Percentiles rank a stretch among this genome's conserved stretches.
Evolutionary conservation across 805 yeast genomes (phyloP).

Genomic region (Torulaspora quercuum): DNA sequence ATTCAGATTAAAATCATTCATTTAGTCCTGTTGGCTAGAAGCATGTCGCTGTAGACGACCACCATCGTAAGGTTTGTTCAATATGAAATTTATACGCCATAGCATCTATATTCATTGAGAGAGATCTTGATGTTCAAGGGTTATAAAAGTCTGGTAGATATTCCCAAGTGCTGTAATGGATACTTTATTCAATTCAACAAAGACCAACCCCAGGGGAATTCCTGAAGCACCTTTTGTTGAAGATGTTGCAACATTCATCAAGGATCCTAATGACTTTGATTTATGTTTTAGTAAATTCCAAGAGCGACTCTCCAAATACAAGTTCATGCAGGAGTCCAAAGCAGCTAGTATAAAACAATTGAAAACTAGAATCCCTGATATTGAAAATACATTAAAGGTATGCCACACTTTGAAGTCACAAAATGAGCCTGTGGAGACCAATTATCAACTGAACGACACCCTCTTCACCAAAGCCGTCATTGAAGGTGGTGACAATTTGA

Average conservation of each 20-base stretch:
- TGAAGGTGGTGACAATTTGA: conserved; percentile 47
- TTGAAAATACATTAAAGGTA: conserved; percentile 75
- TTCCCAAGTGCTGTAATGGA: conserved; percentile 26
- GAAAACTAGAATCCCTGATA: conserved; percentile 78
- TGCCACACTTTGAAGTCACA: conserved; percentile 56
- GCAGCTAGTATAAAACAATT: conserved; percentile 27
- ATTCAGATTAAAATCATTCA: too few species aligned
- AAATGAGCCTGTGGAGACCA: conserved; percentile 55
- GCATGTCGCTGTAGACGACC: too few species aligned
- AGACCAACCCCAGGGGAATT: conserved; percentile 86
- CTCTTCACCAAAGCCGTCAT: conserved; percentile 79
- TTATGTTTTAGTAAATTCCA: conserved; percentile 70
- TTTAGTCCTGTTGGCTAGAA: too few species aligned
- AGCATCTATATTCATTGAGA: too few species aligned
- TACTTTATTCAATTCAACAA: conserved; percentile 45
- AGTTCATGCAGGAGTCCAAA: conserved; percentile 65
- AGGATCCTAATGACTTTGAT: conserved; percentile 66
- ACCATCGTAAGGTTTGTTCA: too few species aligned
- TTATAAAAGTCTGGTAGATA: neutral
- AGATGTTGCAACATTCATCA: conserved; percentile 70
- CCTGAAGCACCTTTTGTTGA: conserved; percentile 95
- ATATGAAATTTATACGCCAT: too few species aligned
- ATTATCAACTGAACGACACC: conserved; percentile 91
- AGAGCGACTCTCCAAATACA: conserved; percentile 83
- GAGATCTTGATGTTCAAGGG: too few species aligned